Conservation (phyloP, 208 protist species). For the Trypanosoma rangeli region DNA sequence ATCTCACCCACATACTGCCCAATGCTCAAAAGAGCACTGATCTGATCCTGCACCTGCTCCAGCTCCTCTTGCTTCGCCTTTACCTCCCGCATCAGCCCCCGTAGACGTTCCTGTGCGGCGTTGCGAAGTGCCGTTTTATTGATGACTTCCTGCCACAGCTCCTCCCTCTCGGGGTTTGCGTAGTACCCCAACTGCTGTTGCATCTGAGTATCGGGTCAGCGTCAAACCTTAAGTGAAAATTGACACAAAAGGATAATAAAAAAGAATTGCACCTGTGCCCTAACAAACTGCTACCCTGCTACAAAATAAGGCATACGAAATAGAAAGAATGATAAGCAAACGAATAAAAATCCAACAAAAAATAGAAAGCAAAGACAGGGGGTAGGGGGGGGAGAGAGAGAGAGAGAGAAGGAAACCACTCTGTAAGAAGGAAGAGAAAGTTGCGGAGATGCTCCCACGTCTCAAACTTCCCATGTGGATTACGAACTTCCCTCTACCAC, state of each 20-base stretch:
- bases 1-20: conserved; percentile 99
- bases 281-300: not conserved
- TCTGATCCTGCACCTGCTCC: conserved; percentile 97
- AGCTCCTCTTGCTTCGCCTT: conserved; percentile 87
- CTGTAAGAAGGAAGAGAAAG: not conserved
- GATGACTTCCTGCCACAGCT: conserved; percentile 51
- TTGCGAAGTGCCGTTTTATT: conserved; percentile 62
- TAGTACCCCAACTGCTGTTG: conserved; percentile 51
- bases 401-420: not conserved
- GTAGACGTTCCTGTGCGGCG: conserved; percentile 51
- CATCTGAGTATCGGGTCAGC: conserved; percentile 2
- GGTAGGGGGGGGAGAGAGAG: too few species aligned
- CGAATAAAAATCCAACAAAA: not conserved
- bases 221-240: not conserved
- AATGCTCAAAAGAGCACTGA: conserved; percentile 98
- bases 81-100: conserved; percentile 40
- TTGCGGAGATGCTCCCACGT: not conserved
- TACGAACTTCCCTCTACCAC: not conserved
- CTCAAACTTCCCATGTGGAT: too few species aligned
- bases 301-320: too few species aligned
- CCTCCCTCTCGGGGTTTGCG: conserved; percentile 61
- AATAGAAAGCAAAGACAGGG: too few species aligned
- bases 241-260: not conserved
- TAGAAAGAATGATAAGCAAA: not conserved
- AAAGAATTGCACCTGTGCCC: not conserved